Evolutionary conservation across 106 monocot species (phyloP), one percentile per base, ranked within the genome.

Genomic region (Allium cepa): DNA sequence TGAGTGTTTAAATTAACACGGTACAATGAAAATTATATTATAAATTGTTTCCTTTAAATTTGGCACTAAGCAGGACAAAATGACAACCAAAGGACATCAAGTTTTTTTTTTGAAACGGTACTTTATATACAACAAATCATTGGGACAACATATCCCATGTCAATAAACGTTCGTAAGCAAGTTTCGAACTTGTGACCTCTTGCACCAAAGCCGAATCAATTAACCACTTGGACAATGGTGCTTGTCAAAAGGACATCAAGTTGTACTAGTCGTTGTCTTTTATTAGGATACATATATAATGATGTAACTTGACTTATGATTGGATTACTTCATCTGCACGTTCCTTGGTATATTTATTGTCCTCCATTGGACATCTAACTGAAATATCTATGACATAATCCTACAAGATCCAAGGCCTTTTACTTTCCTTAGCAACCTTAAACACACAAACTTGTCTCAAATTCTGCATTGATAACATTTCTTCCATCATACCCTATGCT

Each of bases 351-450:
- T 82, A 86, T 69, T 79, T 86, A 27, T 79, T 71, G 18, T 85
- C 81, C 71, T 78, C 78, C 85, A 85, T 85, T 0, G 85, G 85
- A 66, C 85, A 85, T 60, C 86, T 86, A 69, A 82, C 75, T 58
- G 86, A 59, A 59, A 86, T 82, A 51, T 86, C 86, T 22, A 78
- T 73, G 48, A 82, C 86, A 79, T 86, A 86, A 71, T 86, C 86
- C 86, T 81, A 86, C 86, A 81, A 86, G 4, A 86, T 17, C 86
- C 86, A 86, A 62, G 82, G 86, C 48, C 74, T 82, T 27, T 63
- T 62, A 59, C 69, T 86, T 47, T 82, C 82, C 69, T 86, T 86
- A 57, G 86, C 79, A 50, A 79, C 79, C 70, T 79, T 82, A 58
- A 79, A 86, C 64, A 82, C 49, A 59, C 86, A 86, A 46, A 86